Evolutionary conservation across 2,329 filamentous ascomycete species (phyloP).

Genomic region (Proliferodiscus dingleyae): DNA sequence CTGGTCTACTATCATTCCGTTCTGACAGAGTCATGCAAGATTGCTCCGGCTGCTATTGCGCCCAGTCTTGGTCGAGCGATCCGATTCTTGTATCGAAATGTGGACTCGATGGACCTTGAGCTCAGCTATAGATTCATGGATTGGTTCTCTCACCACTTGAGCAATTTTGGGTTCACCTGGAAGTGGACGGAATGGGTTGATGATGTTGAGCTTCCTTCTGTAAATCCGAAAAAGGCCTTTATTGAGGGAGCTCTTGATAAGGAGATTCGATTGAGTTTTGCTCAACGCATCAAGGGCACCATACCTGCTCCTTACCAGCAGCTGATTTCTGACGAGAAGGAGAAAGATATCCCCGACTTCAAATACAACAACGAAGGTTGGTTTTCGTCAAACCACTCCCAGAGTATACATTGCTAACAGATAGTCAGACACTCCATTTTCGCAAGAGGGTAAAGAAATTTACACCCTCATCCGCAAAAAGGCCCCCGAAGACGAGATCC

Average conservation of each 20-base stretch:
- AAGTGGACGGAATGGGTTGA: slow-evolving; percentile 98
- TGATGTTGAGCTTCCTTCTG: slow-evolving; percentile 69
- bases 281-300: slow-evolving; percentile 91
- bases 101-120: slow-evolving; percentile 81
- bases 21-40: slow-evolving; percentile 91
- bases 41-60: slow-evolving; percentile 92
- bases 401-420: slow-evolving; percentile 12
- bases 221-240: slow-evolving; percentile 89
- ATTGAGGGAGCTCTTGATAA: slow-evolving; percentile 89
- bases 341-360: slow-evolving; percentile 93
- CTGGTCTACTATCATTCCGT: slow-evolving; percentile 95
- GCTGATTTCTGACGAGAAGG: slow-evolving; percentile 80
- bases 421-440: slow-evolving; percentile 66
- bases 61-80: slow-evolving; percentile 92
- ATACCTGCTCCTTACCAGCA: slow-evolving; percentile 77
- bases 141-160: slow-evolving; percentile 97
- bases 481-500: slow-evolving; percentile 79
- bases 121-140: slow-evolving; percentile 84
- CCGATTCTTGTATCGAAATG: slow-evolving; percentile 79
- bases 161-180: slow-evolving; percentile 99
- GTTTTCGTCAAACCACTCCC: slow-evolving; percentile 29
- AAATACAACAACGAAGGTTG: slow-evolving; percentile 76
- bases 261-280: slow-evolving; percentile 93
- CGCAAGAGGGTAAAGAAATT: slow-evolving; percentile 78
- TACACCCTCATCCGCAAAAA: slow-evolving; percentile 77